phyloP scores from a whole-genome alignment of 345 rosid genomes.

The Eucalyptus microcorys region DNA sequence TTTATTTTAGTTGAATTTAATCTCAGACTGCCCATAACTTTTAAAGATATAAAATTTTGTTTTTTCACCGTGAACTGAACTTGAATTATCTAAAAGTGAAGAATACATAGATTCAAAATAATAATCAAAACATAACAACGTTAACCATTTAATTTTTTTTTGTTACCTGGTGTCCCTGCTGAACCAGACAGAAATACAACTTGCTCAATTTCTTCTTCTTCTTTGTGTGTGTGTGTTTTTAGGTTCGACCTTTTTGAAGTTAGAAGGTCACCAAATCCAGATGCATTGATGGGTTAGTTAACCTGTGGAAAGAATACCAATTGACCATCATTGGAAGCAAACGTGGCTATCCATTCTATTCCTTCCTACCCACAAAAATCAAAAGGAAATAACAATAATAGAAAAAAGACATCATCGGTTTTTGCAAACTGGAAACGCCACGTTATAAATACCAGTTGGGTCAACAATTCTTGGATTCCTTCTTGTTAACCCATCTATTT shows the following conservation, averaged over 20 bases:
- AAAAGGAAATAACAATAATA: background rate
- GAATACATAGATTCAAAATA: background rate
- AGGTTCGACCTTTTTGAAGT: background rate
- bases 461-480: background rate
- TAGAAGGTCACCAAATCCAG: background rate
- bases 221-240: background rate
- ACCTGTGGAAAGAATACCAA: background rate
- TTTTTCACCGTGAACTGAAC: background rate
- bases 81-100: background rate
- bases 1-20: background rate
- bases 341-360: background rate
- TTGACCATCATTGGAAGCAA: background rate
- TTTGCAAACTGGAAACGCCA: background rate
- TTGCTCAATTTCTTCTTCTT: background rate
- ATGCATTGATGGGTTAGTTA: background rate
- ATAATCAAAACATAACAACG: background rate
- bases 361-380: background rate
- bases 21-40: background rate
- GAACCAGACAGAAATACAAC: background rate
- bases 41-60: background rate
- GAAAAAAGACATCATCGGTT: background rate
- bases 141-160: background rate
- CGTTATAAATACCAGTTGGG: background rate
- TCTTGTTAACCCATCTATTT: background rate
- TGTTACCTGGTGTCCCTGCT: background rate